Evolutionary conservation across 2,329 filamentous ascomycete species (phyloP).

Genomic region (Fusarium pininemorale): DNA sequence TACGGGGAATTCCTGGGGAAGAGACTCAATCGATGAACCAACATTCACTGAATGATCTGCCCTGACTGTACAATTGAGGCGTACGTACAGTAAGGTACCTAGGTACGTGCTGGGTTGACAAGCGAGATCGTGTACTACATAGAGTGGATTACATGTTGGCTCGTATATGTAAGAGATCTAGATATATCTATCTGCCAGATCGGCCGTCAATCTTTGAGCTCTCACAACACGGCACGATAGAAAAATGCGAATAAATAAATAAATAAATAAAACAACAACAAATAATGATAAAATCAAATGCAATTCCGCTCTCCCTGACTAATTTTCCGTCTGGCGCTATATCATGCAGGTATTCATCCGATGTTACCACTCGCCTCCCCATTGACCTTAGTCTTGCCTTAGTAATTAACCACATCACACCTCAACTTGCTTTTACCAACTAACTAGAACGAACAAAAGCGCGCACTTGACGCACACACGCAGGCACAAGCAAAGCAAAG

Average conservation of each 20-base stretch:
- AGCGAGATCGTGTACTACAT: conserved; percentile 15
- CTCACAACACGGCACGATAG: not conserved
- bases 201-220: not conserved
- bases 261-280: not conserved
- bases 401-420: conserved; percentile 22
- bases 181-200: conserved; percentile 9
- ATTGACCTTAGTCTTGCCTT: conserved; percentile 17
- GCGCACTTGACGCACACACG: not conserved
- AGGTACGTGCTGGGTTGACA: conserved; percentile 8
- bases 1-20: conserved; percentile 1
- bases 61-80: conserved; percentile 29
- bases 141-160: not conserved
- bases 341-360: conserved; percentile 30
- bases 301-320: not conserved
- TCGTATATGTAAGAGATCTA: conserved; percentile 18
- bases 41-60: conserved; percentile 5
- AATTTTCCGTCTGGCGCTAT: conserved; percentile 16
- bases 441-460: not conserved
- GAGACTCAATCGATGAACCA: conserved; percentile 15
- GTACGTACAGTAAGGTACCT: not conserved
- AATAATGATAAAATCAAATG: not conserved
- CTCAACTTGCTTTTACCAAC: conserved; percentile 9
- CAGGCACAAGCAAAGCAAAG: not conserved
- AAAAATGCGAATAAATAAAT: not conserved
- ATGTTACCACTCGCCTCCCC: conserved; percentile 31